phyloP scores from a whole-genome alignment of 495 filamentous ascomycete genomes.

The Penicillium paxilli region DNA sequence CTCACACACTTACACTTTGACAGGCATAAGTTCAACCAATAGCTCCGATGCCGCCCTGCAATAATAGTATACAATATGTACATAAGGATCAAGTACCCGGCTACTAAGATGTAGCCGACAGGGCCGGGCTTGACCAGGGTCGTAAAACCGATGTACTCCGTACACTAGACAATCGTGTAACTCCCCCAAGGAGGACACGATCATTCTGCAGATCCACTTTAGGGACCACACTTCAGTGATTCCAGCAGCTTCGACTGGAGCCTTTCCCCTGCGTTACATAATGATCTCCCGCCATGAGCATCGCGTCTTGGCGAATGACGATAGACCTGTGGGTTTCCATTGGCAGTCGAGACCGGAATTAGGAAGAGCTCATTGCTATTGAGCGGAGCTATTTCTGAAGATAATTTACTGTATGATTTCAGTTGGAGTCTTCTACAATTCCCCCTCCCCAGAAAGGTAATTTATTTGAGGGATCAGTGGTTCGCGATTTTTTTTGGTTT shows the following conservation, averaged over 20 bases:
- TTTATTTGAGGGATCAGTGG: not conserved
- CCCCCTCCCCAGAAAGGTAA: not conserved
- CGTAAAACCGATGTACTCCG: not conserved
- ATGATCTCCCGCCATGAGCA: conserved; percentile 15
- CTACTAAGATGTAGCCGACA: not conserved
- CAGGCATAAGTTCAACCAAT: no score
- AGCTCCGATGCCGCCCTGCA: not conserved
- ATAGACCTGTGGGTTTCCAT: conserved; percentile 17
- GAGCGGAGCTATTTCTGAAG: not conserved
- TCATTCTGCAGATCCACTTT: not conserved
- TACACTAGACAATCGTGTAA: conserved; percentile 1
- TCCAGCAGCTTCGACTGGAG: conserved; percentile 22
- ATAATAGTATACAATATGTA: not conserved
- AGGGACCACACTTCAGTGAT: not conserved
- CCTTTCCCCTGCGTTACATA: conserved; percentile 24
- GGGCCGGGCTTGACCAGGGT: not conserved
- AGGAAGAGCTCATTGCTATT: not conserved
- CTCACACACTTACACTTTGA: no score
- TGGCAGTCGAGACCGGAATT: conserved; percentile 12
- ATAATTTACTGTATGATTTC: not conserved
- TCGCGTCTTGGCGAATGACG: conserved; percentile 17
- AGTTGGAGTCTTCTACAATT: not conserved
- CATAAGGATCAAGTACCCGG: not conserved
- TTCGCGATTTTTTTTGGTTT: not conserved
- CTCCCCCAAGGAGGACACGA: not conserved